These are phyloP conservation scores for Salmacisia buchloeana DNA, from an alignment of 1,284 basidiomycete species.

Conservation along the genomic window DNA sequence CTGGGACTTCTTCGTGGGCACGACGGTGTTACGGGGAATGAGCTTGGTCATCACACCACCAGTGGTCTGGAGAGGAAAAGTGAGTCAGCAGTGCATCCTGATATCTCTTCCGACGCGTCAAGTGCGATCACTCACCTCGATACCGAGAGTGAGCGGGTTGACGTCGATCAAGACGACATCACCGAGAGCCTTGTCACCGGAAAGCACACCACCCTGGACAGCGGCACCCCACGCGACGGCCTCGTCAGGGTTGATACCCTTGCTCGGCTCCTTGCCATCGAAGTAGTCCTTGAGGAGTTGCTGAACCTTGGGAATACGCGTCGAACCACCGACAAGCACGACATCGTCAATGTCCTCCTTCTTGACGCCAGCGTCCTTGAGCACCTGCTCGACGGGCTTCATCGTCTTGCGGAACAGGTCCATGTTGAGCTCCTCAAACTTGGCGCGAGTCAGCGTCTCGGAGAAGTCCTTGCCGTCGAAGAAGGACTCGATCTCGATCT, in stretches of 20 bases:
- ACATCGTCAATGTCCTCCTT: constrained; percentile 95
- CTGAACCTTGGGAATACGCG: constrained; percentile 97
- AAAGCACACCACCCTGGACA: constrained; percentile 93
- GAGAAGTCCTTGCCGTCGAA: constrained; percentile 94
- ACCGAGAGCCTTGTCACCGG: constrained; percentile 70
- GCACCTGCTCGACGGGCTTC: constrained; percentile 97
- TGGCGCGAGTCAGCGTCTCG: constrained; percentile 92
- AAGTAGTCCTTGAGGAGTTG: constrained; percentile 92
- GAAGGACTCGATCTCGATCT: constrained; percentile 75
- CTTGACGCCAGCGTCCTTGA: constrained; percentile 95
- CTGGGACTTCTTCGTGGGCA: constrained; percentile 95
- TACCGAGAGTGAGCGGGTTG: constrained; percentile 87
- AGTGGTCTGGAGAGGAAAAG: constrained; percentile 60
- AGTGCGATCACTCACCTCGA: constrained; percentile 57
- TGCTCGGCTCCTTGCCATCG: constrained; percentile 78
- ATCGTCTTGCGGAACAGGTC: constrained; percentile 98
- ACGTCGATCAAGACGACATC: constrained; percentile 94
- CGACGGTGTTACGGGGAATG: constrained; percentile 91
- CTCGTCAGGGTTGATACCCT: constrained; percentile 84
- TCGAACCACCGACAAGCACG: constrained; percentile 86
- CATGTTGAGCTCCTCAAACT: constrained; percentile 98
- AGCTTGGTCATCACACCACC: constrained; percentile 98
- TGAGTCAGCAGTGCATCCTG: background rate
- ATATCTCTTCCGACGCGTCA: background rate
- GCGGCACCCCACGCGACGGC: constrained; percentile 81